phyloP scores from a whole-genome alignment of 179 eudicot genomes.

The Camellia oleifera region DNA sequence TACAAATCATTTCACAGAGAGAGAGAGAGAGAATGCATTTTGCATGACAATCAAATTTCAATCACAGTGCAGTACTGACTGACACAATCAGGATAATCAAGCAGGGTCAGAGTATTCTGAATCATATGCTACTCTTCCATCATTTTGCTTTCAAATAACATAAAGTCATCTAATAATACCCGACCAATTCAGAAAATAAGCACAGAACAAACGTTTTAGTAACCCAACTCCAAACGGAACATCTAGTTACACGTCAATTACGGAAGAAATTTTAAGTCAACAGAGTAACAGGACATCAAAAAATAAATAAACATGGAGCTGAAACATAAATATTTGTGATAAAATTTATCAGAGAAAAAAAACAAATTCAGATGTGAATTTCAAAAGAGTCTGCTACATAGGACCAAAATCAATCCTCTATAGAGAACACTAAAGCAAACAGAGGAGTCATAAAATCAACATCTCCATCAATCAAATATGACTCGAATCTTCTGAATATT shows the following conservation, averaged over 20 bases:
- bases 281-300: background rate
- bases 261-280: background rate
- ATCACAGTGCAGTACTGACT: background rate
- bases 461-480: too few relatives aligned
- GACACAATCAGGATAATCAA: background rate
- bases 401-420: background rate
- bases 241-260: background rate
- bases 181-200: background rate
- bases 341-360: background rate
- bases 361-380: background rate
- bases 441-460: background rate
- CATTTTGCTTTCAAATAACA: background rate
- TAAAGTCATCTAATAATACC: background rate
- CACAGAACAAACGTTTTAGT: background rate
- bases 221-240: background rate
- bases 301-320: background rate
- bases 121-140: conserved; percentile 3
- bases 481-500: too few relatives aligned
- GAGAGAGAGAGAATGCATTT: background rate
- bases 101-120: background rate
- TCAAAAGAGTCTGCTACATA: background rate
- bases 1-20: background rate
- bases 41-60: background rate
- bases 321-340: background rate
- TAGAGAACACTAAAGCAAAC: background rate